phyloP scores from a whole-genome alignment of 345 rosid genomes.

The Theobroma cacao region DNA sequence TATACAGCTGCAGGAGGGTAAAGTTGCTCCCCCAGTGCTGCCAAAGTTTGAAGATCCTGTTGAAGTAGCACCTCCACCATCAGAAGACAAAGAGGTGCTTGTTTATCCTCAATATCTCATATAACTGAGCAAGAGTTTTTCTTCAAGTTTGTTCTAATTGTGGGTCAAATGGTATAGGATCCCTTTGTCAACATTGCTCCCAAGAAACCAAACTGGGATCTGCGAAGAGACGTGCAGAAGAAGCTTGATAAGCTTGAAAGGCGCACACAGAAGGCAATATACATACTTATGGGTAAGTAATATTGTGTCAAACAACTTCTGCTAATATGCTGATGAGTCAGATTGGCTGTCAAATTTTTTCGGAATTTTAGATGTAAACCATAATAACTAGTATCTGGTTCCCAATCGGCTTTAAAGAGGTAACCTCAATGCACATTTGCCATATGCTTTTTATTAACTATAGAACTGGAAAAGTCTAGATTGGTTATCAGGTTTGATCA shows the following conservation, averaged over 20 bases:
- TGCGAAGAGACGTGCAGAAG: slow-evolving; percentile 70
- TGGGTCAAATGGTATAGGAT: slow-evolving; percentile 37
- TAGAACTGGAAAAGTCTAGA: not conserved
- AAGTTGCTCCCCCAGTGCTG: slow-evolving; percentile 77
- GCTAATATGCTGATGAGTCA: not conserved
- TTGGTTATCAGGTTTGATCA: not conserved
- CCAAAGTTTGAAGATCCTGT: slow-evolving; percentile 91
- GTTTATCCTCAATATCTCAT: not conserved
- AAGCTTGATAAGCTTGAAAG: slow-evolving; percentile 94
- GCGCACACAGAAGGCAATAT: slow-evolving; percentile 80
- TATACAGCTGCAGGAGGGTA: slow-evolving; percentile 85
- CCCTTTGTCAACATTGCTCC: slow-evolving; percentile 97
- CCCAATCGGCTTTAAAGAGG: not conserved
- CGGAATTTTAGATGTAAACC: not conserved
- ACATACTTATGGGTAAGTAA: slow-evolving; percentile 75
- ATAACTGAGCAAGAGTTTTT: slow-evolving; percentile 28
- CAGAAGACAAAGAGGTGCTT: slow-evolving; percentile 66
- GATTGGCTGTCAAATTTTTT: not conserved
- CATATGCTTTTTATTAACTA: not conserved
- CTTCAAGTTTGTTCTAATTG: not conserved
- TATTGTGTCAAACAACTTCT: not conserved
- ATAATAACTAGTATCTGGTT: not conserved
- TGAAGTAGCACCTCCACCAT: slow-evolving; percentile 51
- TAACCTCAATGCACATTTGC: not conserved
- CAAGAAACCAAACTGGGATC: slow-evolving; percentile 97